Conservation (phyloP, 148 eudicot genomes). For the Chenopodium suecicum region DNA sequence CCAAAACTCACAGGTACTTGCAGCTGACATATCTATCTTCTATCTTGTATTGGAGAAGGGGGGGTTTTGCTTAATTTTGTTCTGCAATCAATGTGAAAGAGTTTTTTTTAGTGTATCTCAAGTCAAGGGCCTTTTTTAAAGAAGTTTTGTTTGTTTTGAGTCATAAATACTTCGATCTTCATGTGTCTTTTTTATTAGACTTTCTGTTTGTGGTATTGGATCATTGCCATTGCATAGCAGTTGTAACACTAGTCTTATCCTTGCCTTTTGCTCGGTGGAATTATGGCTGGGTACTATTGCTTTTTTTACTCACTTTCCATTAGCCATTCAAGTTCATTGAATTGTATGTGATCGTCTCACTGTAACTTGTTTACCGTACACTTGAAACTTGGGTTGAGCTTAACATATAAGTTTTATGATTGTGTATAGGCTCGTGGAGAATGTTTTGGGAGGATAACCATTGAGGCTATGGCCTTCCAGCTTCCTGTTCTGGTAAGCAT, state of each 20-base stretch:
- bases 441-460: slow-evolving; percentile 97
- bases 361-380: neutral
- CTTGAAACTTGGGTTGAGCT: neutral
- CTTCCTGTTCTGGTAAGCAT: slow-evolving; percentile 80
- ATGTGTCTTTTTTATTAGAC: neutral
- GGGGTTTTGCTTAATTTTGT: neutral
- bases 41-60: slow-evolving; percentile 7
- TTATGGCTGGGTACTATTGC: neutral
- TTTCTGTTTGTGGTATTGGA: neutral
- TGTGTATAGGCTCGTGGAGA: slow-evolving; percentile 78
- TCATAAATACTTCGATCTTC: neutral
- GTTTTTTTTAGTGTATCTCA: neutral
- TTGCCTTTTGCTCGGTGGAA: neutral
- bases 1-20: slow-evolving; percentile 86
- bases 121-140: neutral
- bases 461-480: slow-evolving; percentile 99
- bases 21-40: slow-evolving; percentile 20
- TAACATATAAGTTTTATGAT: neutral
- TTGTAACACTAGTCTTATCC: neutral
- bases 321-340: neutral
- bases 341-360: neutral
- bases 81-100: neutral
- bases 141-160: neutral
- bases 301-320: neutral
- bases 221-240: neutral